Evolutionary conservation across 345 rosid species (phyloP).

Genomic region (Psidium friedrichsthalianum): DNA sequence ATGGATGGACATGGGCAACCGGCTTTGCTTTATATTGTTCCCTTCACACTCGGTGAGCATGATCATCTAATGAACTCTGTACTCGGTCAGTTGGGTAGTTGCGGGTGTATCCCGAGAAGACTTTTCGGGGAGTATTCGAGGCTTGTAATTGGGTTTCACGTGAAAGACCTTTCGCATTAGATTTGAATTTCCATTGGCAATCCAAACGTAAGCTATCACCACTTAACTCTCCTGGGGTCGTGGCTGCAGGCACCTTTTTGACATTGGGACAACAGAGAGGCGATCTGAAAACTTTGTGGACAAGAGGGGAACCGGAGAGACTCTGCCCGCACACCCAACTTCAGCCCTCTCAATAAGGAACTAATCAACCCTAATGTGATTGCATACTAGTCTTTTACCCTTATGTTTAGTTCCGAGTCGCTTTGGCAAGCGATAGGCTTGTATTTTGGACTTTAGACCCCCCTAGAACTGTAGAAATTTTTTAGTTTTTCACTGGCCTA

Average conservation of each 20-base stretch:
- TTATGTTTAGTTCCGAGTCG: neutral
- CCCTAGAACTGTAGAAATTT: neutral
- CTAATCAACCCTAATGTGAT: neutral
- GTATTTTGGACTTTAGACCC: neutral
- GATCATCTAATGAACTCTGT: neutral
- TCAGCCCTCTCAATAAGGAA: conserved; percentile 19
- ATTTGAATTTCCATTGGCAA: neutral
- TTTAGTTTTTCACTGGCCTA: neutral
- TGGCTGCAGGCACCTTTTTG: conserved; percentile 45
- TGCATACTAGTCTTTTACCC: neutral
- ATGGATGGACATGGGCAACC: conserved; percentile 99
- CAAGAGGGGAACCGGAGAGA: conserved; percentile 67
- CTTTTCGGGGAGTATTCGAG: neutral
- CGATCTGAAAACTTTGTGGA: conserved; percentile 64
- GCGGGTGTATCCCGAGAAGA: neutral
- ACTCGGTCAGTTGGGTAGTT: neutral
- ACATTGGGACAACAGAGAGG: conserved; percentile 74
- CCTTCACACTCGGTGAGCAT: conserved; percentile 81
- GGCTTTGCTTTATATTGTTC: conserved; percentile 91
- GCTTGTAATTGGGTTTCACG: neutral
- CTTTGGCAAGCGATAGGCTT: neutral
- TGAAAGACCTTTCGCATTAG: neutral
- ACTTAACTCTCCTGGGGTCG: neutral
- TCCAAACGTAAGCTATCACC: neutral
- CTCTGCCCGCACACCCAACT: conserved; percentile 61